phyloP scores from a whole-genome alignment of 208 protist species.

The Herpetomonas tarakana region DNA sequence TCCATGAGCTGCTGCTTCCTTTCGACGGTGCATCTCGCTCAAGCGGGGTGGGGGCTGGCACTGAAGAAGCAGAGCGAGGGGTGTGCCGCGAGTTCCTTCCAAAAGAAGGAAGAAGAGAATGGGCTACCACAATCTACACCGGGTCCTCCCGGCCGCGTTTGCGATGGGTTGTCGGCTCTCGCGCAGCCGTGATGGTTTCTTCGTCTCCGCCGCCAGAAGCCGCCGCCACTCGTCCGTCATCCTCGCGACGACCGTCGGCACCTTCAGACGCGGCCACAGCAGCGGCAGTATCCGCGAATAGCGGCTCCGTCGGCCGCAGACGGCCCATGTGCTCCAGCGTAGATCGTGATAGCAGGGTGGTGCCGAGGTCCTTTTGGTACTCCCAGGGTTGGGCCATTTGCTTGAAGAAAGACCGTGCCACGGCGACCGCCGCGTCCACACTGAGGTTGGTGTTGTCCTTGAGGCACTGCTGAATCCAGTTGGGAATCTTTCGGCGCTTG shows the following conservation, averaged over 20 bases:
- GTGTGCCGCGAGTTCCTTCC: too few relatives aligned
- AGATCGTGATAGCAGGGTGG: constrained; percentile 64
- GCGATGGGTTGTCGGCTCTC: constrained; percentile 40
- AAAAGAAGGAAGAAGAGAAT: too few relatives aligned
- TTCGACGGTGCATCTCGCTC: too few relatives aligned
- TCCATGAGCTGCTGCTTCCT: too few relatives aligned
- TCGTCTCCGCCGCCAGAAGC: constrained; percentile 9
- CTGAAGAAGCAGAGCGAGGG: too few relatives aligned
- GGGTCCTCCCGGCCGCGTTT: constrained; percentile 18
- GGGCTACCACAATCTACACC: too few relatives aligned
- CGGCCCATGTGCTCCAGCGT: constrained; percentile 40
- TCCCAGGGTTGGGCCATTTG: constrained; percentile 96
- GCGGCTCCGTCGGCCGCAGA: constrained; percentile 24
- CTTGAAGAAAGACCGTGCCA: constrained; percentile 91
- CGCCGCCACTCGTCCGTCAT: background rate
- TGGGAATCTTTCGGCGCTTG: constrained; percentile 93
- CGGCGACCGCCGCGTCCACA: constrained; percentile 83
- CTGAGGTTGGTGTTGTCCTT: constrained; percentile 91
- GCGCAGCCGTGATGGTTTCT: constrained; percentile 38
- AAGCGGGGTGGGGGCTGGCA: too few relatives aligned
- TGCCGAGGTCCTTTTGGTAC: constrained; percentile 82
- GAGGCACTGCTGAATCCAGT: constrained; percentile 89
- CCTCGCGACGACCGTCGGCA: too few relatives aligned
- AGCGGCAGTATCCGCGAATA: constrained; percentile 5
- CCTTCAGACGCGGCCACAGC: too few relatives aligned